Conservation (phyloP, 108 stramenopile species). For the Cafeteria roenbergensis region DNA sequence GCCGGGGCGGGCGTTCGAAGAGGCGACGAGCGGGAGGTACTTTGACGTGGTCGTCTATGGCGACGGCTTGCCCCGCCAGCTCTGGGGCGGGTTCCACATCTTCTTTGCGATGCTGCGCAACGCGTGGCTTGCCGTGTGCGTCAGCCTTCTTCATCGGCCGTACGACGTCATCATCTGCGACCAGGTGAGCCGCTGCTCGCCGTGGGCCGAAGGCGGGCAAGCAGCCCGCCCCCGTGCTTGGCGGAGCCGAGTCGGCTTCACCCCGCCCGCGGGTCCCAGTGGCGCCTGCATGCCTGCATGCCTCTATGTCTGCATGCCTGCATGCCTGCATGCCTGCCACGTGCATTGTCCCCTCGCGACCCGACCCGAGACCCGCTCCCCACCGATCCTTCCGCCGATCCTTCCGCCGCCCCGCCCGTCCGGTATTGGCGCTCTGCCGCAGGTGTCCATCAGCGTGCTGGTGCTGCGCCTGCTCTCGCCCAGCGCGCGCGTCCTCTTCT, state of each 20-base stretch:
- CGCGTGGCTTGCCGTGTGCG: constrained; percentile 14
- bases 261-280: no score
- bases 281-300: no score
- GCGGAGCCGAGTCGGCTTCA: no score
- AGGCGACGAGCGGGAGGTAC: constrained; percentile 56
- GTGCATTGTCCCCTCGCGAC: no score
- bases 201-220: no score
- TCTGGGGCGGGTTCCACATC: constrained; percentile 39
- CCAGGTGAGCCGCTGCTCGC: constrained; percentile 25
- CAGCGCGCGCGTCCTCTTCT: constrained; percentile 62
- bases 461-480: constrained; percentile 8
- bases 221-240: no score
- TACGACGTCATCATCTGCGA: constrained; percentile 44
- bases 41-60: constrained; percentile 48
- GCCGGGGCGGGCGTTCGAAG: constrained; percentile 70
- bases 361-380: no score
- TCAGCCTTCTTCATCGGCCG: constrained; percentile 11
- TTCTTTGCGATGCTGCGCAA: constrained; percentile 38
- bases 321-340: no score
- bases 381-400: no score
- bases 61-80: constrained; percentile 74
- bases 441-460: constrained; percentile 35
- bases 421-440: constrained; percentile 1
- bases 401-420: no score
- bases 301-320: no score